Evolutionary conservation across 306 rosid species (phyloP).

Genomic region (Fagus crenata): DNA sequence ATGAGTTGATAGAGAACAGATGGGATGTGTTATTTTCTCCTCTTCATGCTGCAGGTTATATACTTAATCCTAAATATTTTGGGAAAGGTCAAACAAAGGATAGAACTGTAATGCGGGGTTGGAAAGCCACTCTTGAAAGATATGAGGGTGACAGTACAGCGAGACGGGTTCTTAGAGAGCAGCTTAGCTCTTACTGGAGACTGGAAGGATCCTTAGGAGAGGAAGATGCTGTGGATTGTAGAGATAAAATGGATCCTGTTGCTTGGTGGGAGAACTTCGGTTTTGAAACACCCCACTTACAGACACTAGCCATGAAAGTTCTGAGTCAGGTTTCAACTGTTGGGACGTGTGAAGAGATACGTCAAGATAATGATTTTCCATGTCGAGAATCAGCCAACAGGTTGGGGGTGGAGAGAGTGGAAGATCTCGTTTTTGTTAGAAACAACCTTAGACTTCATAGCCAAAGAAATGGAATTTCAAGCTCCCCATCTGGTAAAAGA

Average conservation of each 20-base stretch:
- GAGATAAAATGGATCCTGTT: slow-evolving; percentile 51
- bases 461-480: slow-evolving; percentile 33
- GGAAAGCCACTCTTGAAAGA: slow-evolving; percentile 57
- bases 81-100: slow-evolving; percentile 58
- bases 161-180: slow-evolving; percentile 54
- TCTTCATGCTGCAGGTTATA: slow-evolving; percentile 59
- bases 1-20: slow-evolving; percentile 49
- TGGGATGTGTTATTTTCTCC: slow-evolving; percentile 60
- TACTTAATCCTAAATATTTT: slow-evolving; percentile 49
- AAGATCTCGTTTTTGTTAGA: slow-evolving; percentile 48
- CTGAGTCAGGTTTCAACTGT: slow-evolving; percentile 58
- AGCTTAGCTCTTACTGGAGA: slow-evolving; percentile 56
- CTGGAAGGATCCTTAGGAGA: slow-evolving; percentile 49
- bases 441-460: slow-evolving; percentile 54
- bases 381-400: slow-evolving; percentile 31
- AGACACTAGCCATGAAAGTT: slow-evolving; percentile 54
- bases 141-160: slow-evolving; percentile 38
- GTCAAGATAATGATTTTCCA: slow-evolving; percentile 37
- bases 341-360: slow-evolving; percentile 48
- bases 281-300: slow-evolving; percentile 44
- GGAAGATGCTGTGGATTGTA: slow-evolving; percentile 50
- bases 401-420: slow-evolving; percentile 37
- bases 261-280: slow-evolving; percentile 70
- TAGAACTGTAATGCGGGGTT: slow-evolving; percentile 55
- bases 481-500: slow-evolving; percentile 5